Percentiles rank a stretch among this genome's conserved stretches.
Evolutionary conservation across 1,139 yeast genomes (phyloP).

Genomic region (Trichomonascaceae sp.): DNA sequence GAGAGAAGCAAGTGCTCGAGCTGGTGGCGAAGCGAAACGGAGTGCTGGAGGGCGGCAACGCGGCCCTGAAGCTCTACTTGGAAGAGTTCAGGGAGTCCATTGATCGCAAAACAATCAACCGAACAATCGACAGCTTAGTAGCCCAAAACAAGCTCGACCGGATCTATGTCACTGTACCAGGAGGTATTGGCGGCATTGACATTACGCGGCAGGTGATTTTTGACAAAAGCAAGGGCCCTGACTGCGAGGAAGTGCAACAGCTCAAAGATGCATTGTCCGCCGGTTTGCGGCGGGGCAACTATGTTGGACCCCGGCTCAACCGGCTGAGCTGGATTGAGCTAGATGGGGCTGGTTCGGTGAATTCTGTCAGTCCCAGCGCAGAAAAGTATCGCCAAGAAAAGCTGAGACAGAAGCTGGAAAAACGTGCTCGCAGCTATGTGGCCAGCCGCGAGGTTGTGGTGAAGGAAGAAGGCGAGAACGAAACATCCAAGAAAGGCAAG

Average conservation of each 20-base stretch:
- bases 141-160: conserved; percentile 15
- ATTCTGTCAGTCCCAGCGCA: no score
- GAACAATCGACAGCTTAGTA: conserved; percentile 6
- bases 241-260: conserved; percentile 12
- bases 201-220: conserved; percentile 12
- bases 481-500: no score
- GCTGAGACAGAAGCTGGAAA: no score
- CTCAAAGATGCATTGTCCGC: conserved; percentile 10
- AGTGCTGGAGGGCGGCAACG: conserved; percentile 20
- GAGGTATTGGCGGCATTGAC: conserved; percentile 8
- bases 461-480: no score
- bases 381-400: no score
- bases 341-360: no score
- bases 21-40: conserved; percentile 23
- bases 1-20: conserved; percentile 21
- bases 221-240: conserved; percentile 10
- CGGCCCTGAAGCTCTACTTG: conserved; percentile 7
- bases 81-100: conserved; percentile 12
- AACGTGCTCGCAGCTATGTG: no score
- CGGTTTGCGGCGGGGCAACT: conserved; percentile 3
- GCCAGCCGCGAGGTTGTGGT: no score
- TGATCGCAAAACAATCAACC: conserved; percentile 24
- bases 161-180: conserved; percentile 12
- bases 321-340: no score
- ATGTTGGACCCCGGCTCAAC: background rate